Evolutionary conservation across 2,329 filamentous ascomycete species (phyloP).

Genomic region (Nothophoma quercina): DNA sequence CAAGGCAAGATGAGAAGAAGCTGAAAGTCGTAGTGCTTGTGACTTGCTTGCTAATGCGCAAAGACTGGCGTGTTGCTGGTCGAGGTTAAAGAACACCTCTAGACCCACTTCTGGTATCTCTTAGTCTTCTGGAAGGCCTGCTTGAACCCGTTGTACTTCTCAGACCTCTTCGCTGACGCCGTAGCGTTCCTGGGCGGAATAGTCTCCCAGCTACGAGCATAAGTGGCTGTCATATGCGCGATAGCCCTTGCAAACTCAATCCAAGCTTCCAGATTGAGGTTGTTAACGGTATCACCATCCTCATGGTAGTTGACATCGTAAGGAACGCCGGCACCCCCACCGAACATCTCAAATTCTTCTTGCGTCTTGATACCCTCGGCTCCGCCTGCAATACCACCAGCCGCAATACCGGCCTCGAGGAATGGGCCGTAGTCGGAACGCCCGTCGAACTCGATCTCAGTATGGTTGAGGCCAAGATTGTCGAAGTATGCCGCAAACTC

Average conservation of each 20-base stretch:
- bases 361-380: conserved; percentile 78
- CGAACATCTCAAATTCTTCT: conserved; percentile 71
- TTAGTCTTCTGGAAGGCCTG: conserved; percentile 28
- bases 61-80: background rate
- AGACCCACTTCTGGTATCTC: conserved; percentile 34
- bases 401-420: conserved; percentile 74
- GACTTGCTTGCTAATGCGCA: too few species aligned
- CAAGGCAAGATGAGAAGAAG: too few species aligned
- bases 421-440: conserved; percentile 83
- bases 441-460: conserved; percentile 77
- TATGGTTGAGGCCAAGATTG: conserved; percentile 53
- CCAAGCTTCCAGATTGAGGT: conserved; percentile 63
- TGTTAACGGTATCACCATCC: conserved; percentile 60
- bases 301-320: conserved; percentile 67
- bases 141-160: conserved; percentile 29
- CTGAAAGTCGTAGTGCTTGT: too few species aligned
- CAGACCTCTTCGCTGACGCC: conserved; percentile 27
- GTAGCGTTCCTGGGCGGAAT: conserved; percentile 39
- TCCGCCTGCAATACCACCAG: conserved; percentile 78
- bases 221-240: conserved; percentile 57
- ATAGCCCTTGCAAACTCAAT: conserved; percentile 66
- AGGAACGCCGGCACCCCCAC: conserved; percentile 69
- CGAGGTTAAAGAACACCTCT: background rate
- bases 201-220: conserved; percentile 43
- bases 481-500: conserved; percentile 56